Conservation (phyloP, 78 protist species). For the Dictyostelium purpureum region DNA sequence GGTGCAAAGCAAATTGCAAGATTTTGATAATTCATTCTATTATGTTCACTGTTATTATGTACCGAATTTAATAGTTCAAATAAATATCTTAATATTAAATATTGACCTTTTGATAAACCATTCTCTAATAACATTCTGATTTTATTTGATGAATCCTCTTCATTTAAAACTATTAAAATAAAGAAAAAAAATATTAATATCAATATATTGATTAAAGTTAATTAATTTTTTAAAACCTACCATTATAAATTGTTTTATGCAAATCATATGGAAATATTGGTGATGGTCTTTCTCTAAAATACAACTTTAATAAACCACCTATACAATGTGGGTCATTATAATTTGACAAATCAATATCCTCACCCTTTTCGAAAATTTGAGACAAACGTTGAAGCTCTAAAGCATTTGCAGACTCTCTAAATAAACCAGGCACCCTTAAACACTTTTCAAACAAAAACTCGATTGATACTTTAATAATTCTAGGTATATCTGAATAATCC, state of each 20-base stretch:
- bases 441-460: conserved; percentile 69
- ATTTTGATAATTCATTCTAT: conserved; percentile 41
- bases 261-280: conserved; percentile 61
- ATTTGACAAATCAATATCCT: conserved; percentile 37
- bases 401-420: conserved; percentile 70
- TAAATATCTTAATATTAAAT: conserved; percentile 35
- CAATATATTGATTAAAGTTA: neutral
- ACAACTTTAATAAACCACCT: conserved; percentile 57
- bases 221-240: neutral
- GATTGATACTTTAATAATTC: conserved; percentile 35
- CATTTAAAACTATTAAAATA: neutral
- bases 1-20: conserved; percentile 76
- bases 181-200: neutral
- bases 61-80: conserved; percentile 64
- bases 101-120: conserved; percentile 29
- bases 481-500: conserved; percentile 59
- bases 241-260: conserved; percentile 43
- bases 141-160: neutral
- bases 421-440: conserved; percentile 19
- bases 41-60: neutral
- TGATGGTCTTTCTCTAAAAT: conserved; percentile 22
- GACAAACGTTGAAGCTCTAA: conserved; percentile 40
- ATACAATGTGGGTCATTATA: conserved; percentile 43
- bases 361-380: neutral
- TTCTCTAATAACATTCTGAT: neutral